Base-by-base conservation (phyloP, 1,284 basidiomycete species). In the Fomitopsis schrenkii region DNA sequence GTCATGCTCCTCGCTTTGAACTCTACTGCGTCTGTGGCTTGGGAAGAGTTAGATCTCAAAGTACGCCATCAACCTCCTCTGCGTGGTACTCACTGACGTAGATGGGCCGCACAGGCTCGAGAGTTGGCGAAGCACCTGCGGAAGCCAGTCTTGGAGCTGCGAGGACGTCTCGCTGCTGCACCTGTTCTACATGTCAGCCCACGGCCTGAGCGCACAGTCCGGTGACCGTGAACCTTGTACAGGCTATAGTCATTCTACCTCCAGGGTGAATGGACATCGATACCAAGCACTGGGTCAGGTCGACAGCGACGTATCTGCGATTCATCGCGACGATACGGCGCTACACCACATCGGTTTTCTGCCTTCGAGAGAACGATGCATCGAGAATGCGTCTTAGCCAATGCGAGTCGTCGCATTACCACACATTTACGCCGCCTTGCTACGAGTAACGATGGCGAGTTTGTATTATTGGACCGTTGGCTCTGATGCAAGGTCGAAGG, bases 1-100 rank as follows among this genome's bases (percentile, higher is more conserved):
- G 59, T 89, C 58, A 79, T 92, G 80, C 75, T 92, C 57, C 78
- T 92, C 50, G 88, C 85, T 3, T 72, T 92, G 64, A 90, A 88
- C 65, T 79, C 85, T 38, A 81, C 83, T 22, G 72, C 82, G 42
- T 75, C 73, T 52, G 80, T 86, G 5, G 80, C 84, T 17, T 91
- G 87, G 87, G 83, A 84, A 19, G 79, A 82, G 58, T 76, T 92
- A 58, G 79, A 84, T 59, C 64, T 69, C 65, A 91, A 87, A 80
- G 90, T 87, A 63, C 30, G 77, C 65, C 8, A 28, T 56, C 8
- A 33, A 41, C 41, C 48, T 56, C 38, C 40, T n/a, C 33, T 56
- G n/a, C 56, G 59, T 17, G 0, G 19, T 40, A 9, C 40, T 45
- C 22, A 50, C 63, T 58, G 35, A 57, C 12, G 15, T 12, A 17